These are phyloP conservation scores for Eucalyptus regnans DNA, from an alignment of 345 rosid genomes.

Conservation along the genomic window DNA sequence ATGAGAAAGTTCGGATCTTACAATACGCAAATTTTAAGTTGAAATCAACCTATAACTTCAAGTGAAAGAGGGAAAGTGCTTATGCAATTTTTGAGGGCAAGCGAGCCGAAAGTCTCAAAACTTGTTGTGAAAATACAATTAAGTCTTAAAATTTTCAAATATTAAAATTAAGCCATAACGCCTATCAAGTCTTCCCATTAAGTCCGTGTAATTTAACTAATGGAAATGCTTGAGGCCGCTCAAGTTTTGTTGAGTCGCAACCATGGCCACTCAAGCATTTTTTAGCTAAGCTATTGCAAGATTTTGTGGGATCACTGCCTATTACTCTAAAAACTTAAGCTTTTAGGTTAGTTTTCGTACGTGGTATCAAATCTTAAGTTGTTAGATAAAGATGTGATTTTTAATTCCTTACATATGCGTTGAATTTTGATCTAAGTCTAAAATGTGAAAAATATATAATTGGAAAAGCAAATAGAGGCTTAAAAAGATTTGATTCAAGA, in stretches of 20 bases:
- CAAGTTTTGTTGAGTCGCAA: not conserved
- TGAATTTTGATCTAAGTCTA: not conserved
- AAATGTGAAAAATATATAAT: not conserved
- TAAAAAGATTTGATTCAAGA: not conserved
- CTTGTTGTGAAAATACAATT: not conserved
- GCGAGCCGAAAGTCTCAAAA: not conserved
- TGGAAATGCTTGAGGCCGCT: not conserved
- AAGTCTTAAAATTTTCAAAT: not conserved
- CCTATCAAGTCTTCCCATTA: not conserved
- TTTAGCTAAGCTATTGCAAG: accelerated
- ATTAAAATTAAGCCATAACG: not conserved
- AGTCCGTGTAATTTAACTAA: not conserved
- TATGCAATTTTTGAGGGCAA: not conserved
- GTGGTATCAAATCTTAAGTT: not conserved
- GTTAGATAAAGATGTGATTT: not conserved
- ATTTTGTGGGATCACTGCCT: not conserved
- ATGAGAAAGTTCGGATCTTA: not conserved
- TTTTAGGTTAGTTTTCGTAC: too few species aligned
- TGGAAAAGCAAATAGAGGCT: not conserved
- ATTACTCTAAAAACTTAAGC: not conserved
- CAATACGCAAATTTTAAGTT: not conserved
- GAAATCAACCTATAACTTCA: not conserved
- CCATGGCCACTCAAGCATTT: not conserved
- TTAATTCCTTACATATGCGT: too few species aligned
- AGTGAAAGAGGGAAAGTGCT: not conserved